Conservation (phyloP, 495 filamentous ascomycete species). For the Daldinia grandis region DNA sequence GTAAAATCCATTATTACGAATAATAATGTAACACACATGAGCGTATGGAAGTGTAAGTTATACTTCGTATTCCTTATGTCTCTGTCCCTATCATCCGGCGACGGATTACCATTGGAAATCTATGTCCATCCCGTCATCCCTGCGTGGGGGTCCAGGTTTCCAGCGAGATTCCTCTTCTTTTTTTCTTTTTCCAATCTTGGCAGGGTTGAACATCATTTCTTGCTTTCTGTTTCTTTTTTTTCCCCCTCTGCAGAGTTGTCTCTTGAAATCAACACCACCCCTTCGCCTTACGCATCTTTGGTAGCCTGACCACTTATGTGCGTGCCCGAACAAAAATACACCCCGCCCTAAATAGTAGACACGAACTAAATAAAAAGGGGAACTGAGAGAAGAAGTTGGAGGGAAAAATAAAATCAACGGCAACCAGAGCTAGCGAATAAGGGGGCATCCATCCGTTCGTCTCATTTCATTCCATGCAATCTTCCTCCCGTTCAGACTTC, state of each 20-base stretch:
- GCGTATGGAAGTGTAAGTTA: constrained; percentile 18
- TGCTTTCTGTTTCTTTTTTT: constrained; percentile 36
- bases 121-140: constrained; percentile 46
- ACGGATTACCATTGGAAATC: constrained; percentile 48
- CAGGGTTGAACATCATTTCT: constrained; percentile 30
- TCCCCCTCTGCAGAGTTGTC: constrained; percentile 18
- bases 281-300: constrained; percentile 35
- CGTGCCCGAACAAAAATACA: constrained; percentile 31
- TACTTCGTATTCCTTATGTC: constrained; percentile 42
- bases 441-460: constrained; percentile 49
- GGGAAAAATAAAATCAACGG: constrained; percentile 29
- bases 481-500: constrained; percentile 43
- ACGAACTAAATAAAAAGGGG: constrained; percentile 31
- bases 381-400: not conserved
- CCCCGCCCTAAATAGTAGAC: constrained; percentile 42
- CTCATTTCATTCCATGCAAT: constrained; percentile 50
- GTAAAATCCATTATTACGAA: constrained; percentile 2
- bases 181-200: constrained; percentile 42
- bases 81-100: constrained; percentile 46
- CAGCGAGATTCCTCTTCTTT: constrained; percentile 33
- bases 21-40: constrained; percentile 13
- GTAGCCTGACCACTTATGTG: constrained; percentile 43
- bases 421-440: constrained; percentile 43
- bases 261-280: constrained; percentile 39
- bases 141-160: constrained; percentile 36